Conservation (phyloP, 148 eudicot species). For the Rhododendron henanense region DNA sequence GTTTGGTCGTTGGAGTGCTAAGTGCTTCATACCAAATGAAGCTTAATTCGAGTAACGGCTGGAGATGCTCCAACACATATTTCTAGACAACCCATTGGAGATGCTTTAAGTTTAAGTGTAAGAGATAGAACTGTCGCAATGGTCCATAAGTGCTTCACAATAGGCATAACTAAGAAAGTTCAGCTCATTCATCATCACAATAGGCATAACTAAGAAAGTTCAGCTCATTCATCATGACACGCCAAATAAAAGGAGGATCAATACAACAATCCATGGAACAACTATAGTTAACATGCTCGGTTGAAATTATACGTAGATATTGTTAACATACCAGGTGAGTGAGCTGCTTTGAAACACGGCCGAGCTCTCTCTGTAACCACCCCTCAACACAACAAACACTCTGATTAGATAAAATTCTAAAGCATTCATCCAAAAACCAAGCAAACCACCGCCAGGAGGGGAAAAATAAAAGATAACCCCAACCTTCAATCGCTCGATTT, state of each 20-base stretch:
- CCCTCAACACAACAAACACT: neutral
- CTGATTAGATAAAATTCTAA: neutral
- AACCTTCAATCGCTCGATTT: constrained; percentile 60
- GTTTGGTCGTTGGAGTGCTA: neutral
- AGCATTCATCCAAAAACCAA: neutral
- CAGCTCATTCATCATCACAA: neutral
- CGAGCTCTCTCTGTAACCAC: constrained; percentile 62
- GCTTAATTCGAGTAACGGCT: neutral
- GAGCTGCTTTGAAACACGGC: constrained; percentile 51
- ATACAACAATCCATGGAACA: neutral
- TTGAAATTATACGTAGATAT: neutral
- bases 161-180: neutral
- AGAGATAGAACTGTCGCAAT: neutral
- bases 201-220: neutral
- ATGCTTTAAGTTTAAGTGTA: neutral
- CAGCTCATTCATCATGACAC: neutral
- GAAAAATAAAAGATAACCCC: neutral
- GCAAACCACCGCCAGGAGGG: neutral
- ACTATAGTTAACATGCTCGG: neutral
- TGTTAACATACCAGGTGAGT: constrained; percentile 40
- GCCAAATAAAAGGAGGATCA: neutral
- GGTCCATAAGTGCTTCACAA: neutral
- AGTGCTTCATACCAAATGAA: neutral
- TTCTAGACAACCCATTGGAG: neutral
- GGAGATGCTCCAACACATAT: neutral